Evolutionary conservation across 768 basidiomycete genomes (phyloP), one percentile per base, ranked within the genome.

Genomic region (Psilocybe azurescens): DNA sequence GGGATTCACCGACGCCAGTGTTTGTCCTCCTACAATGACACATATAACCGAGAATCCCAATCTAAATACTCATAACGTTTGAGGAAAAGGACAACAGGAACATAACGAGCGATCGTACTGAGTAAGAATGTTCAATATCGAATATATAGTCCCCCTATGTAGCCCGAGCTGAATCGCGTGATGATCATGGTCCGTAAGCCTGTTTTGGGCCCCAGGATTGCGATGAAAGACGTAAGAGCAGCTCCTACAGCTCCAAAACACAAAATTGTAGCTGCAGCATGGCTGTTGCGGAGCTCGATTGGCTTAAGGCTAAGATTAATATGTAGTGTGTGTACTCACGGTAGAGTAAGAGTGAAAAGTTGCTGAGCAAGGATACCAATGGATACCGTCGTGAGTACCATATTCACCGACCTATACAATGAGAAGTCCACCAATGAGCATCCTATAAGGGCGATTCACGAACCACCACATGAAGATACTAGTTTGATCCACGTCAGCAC

Each of bases 381-480:
- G 10, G 65, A 66, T 20, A 66, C 56, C 3, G 65, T 66, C 3
- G 65, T 66, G 39, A 66, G 48, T 4, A 66, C 65, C 30, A 59
- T 65, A 18, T 65, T 65, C 18, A 65, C 64, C n/a, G 64, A 65
- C 64, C 64, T 65, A 28, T 24, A 24, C 24, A 16, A n/a, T 38
- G 14, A 6, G 14, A 48, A 47, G 24, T 24, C 24, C 24, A 24
- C 24, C 24, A 24, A 24, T 24, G 24, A 30, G 49, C 41, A 10
- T 44, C 24, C 33, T 24, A 24, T 24, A 24, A 24, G 24, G 24
- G 24, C 24, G 24, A 24, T 24, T 24, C 24, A 54, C 65, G 29
- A 24, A 66, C 65, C 65, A 66, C 65, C 65, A 66, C 65, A 66
- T 66, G 48, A 66, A 66, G 28, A 66, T 66, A 39, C 65, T 66